phyloP scores from a whole-genome alignment of 148 eudicot genomes.

The Chenopodium album region DNA sequence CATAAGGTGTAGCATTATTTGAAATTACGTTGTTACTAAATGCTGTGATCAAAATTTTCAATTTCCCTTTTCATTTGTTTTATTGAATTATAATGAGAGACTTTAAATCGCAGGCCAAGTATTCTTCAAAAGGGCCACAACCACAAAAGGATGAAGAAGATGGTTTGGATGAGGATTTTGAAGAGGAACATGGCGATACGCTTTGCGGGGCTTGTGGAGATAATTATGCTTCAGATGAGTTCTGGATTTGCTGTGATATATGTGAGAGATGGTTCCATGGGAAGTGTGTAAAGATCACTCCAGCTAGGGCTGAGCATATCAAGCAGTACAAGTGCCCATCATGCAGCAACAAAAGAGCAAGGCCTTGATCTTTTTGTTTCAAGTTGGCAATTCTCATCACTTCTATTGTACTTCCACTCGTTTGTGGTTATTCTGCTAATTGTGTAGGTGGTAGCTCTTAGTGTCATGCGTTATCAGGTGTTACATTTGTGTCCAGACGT shows the following conservation, averaged over 20 bases:
- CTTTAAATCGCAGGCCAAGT: constrained; percentile 20
- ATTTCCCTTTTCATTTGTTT: background rate
- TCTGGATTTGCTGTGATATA: constrained; percentile 63
- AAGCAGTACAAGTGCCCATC: constrained; percentile 68
- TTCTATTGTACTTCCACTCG: background rate
- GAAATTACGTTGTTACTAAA: background rate
- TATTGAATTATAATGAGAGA: background rate
- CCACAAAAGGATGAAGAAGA: constrained; percentile 32
- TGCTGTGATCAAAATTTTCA: background rate
- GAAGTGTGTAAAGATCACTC: constrained; percentile 67
- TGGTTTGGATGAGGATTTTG: constrained; percentile 50
- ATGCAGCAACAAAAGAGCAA: constrained; percentile 52
- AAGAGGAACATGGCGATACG: constrained; percentile 59
- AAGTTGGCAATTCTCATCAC: background rate
- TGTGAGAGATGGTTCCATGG: constrained; percentile 76
- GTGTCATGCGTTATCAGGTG: constrained; percentile 17
- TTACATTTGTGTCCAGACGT: constrained; percentile 2
- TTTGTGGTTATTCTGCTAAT: constrained; percentile 20
- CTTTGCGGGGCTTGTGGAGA: constrained; percentile 63
- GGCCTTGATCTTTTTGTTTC: constrained; percentile 27
- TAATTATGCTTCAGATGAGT: constrained; percentile 55
- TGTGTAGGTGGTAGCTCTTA: constrained; percentile 14
- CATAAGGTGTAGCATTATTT: background rate
- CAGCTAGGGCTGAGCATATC: constrained; percentile 63
- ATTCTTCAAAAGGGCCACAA: constrained; percentile 20